A percentile compares a stretch with the other conserved stretches of the same genome.
phyloP scores from a whole-genome alignment of 768 basidiomycete genomes.

The Hemileccinum rubropunctum region DNA sequence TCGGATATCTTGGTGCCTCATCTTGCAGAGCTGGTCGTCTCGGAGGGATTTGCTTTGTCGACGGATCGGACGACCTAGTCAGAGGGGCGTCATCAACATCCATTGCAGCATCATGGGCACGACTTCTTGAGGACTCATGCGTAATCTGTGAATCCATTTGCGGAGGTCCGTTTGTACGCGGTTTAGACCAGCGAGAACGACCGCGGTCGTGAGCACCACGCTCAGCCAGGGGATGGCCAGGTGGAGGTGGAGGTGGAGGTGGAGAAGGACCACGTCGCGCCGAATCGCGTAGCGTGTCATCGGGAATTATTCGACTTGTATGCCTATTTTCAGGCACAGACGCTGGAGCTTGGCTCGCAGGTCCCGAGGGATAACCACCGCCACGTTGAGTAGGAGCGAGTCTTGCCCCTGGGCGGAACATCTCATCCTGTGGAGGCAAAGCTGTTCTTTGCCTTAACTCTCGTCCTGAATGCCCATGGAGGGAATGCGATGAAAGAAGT shows the following conservation, averaged over 20 bases:
- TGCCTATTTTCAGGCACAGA: constrained; percentile 9
- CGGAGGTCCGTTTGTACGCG: constrained; percentile 7
- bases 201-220: constrained; percentile 15
- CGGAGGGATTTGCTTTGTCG: constrained; percentile 12
- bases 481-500: constrained; percentile 18
- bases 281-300: constrained; percentile 7
- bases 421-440: constrained; percentile 35
- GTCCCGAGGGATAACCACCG: constrained; percentile 6
- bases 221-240: constrained; percentile 2
- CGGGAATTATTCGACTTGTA: background rate
- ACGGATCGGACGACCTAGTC: constrained; percentile 20
- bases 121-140: constrained; percentile 21
- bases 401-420: constrained; percentile 25
- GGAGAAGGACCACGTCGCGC: constrained; percentile 15
- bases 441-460: constrained; percentile 36
- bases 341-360: constrained; percentile 1
- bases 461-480: constrained; percentile 23
- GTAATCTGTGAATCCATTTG: constrained; percentile 13
- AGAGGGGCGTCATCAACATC: constrained; percentile 28
- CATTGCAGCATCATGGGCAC: constrained; percentile 20
- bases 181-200: constrained; percentile 16
- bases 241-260: constrained; percentile 7
- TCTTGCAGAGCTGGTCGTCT: constrained; percentile 21
- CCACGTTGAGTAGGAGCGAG: constrained; percentile 9
- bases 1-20: constrained; percentile 34